Percentiles rank a stretch among this genome's conserved stretches.
Evolutionary conservation across 2,329 filamentous ascomycete genomes (phyloP).

Genomic region (Pseudopyricularia cyperi): DNA sequence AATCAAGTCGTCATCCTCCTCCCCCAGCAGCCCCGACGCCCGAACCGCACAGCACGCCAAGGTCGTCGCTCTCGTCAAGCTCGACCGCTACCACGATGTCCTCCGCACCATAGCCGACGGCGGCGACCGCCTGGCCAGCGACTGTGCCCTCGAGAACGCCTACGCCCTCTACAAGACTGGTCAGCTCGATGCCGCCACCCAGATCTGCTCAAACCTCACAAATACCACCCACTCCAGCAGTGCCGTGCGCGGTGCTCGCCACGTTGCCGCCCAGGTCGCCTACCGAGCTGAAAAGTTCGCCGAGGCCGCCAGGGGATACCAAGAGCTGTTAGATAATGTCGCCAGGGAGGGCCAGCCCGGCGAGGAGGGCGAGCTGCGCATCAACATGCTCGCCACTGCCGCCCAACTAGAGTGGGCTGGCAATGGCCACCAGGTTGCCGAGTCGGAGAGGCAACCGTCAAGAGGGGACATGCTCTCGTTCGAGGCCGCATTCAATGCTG

Average conservation of each 20-base stretch:
- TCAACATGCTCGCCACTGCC: conserved; percentile 61
- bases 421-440: conserved; percentile 32
- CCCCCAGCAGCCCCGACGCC: conserved; percentile 16
- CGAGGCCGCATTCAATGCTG: conserved; percentile 71
- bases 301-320: conserved; percentile 52
- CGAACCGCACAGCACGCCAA: conserved; percentile 53
- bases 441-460: conserved; percentile 38
- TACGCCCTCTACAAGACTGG: conserved; percentile 80
- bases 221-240: conserved; percentile 10
- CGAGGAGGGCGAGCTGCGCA: conserved; percentile 61
- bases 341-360: conserved; percentile 30
- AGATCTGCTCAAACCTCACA: conserved; percentile 20
- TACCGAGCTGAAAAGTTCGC: conserved; percentile 66
- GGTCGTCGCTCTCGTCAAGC: conserved; percentile 62
- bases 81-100: conserved; percentile 72
- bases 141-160: conserved; percentile 55
- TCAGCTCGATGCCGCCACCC: conserved; percentile 49
- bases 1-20: conserved; percentile 45
- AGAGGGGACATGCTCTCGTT: conserved; percentile 60
- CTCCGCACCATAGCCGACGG: conserved; percentile 53
- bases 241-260: conserved; percentile 18
- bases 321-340: conserved; percentile 33
- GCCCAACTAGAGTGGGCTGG: conserved; percentile 63
- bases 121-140: conserved; percentile 44
- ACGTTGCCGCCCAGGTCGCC: conserved; percentile 52